A percentile compares a stretch with the other conserved stretches of the same genome.
Conservation (phyloP, 148 eudicot species). For the Spergularia marina region DNA sequence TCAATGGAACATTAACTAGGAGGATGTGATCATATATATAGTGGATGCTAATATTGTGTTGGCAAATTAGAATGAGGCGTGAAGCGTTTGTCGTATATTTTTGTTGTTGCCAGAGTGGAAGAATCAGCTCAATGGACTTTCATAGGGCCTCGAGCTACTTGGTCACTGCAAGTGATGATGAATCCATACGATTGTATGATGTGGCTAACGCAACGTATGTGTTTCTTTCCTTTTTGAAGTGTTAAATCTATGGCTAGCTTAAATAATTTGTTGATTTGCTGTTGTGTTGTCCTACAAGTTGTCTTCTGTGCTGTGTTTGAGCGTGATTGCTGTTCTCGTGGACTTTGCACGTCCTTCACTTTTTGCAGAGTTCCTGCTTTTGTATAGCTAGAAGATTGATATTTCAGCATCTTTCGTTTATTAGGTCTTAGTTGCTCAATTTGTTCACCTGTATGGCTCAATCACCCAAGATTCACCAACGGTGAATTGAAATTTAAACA, state of each 20-base stretch:
- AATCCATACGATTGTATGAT: constrained; percentile 93
- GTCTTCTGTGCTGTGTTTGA: not conserved
- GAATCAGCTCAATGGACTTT: constrained; percentile 98
- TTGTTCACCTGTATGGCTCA: too few species aligned
- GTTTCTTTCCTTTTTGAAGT: constrained; percentile 19
- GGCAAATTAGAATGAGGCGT: too few species aligned
- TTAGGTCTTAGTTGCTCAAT: too few species aligned
- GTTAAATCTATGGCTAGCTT: not conserved
- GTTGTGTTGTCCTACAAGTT: not conserved
- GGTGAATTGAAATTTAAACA: too few species aligned
- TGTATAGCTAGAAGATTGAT: too few species aligned
- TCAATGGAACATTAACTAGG: not conserved
- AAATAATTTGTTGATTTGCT: not conserved
- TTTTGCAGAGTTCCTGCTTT: too few species aligned
- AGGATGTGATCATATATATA: not conserved
- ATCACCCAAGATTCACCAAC: too few species aligned
- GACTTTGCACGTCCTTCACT: not conserved
- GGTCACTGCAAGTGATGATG: constrained; percentile 98
- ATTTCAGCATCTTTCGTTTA: too few species aligned
- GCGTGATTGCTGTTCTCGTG: not conserved
- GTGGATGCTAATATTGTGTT: not conserved
- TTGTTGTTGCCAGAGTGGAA: constrained; percentile 63
- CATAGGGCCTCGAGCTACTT: constrained; percentile 77
- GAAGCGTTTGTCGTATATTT: not conserved
- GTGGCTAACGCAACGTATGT: constrained; percentile 86